Base-by-base conservation (phyloP, 331 rosid genomes). In the Phaseolus coccineus region DNA sequence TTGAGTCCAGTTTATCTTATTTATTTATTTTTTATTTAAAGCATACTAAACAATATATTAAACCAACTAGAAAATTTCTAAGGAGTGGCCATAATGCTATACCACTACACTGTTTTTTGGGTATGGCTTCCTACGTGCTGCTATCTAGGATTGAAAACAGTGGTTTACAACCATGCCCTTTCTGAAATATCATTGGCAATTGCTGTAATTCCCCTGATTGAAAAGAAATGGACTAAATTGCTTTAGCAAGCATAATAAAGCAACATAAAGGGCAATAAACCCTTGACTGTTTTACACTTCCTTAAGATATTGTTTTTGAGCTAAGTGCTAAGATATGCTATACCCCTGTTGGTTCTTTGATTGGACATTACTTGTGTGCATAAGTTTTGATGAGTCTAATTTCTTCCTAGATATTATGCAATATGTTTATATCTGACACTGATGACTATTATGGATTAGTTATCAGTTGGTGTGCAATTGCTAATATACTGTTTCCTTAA, bases 401-500 rank as follows among this genome's bases (percentile, higher is more conserved):
- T 83, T 78, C 61, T 83, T 78, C 35, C 44, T 55, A 35, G 67
- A 73, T 58, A n/a, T 83, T 73, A 14, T 42, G 24, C 46, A 42
- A 10, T 48, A 16, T 64, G n/a, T 58, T 63, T 28, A 64, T 55
- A 28, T 22, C 46, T 47, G 48, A 40, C 40, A 16, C 42, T 11
- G 33, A 31, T 8, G 19, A 74, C 33, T 72, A 33, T 73, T 58
- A 28, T 73, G 59, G 30, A 69, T 58, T 8, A 22, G 40, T 46
- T 46, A 56, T 61, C 22, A 1, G 37, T 68, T 46, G 58, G 51
- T 22, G 55, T 52, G 44, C 72, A 46, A 62, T 59, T 30, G 47
- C 33, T 46, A 78, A 47, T n/a, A 52, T 58, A 71, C 6, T 77
- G 82, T 76, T 66, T 88, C 91, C 92, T 62, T 88, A 81, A 89